Conservation (phyloP, 129 eudicot genomes). For the Oenanthe sinensis region DNA sequence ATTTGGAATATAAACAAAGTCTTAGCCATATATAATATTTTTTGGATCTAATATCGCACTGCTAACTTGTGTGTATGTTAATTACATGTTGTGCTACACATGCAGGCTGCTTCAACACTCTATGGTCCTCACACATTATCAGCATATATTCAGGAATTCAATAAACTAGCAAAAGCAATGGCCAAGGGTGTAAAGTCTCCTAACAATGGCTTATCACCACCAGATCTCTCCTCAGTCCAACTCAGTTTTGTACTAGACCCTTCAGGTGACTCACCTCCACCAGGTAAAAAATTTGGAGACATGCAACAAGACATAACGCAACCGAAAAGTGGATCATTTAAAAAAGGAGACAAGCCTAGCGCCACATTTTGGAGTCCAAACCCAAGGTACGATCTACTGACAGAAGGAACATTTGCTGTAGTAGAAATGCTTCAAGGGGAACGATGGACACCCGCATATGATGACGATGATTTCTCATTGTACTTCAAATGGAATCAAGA, state of each 20-base stretch:
- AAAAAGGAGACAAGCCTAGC: conserved; percentile 33
- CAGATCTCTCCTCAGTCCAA: conserved; percentile 52
- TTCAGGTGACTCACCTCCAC: conserved; percentile 51
- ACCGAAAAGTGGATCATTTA: background rate
- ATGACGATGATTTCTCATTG: conserved; percentile 41
- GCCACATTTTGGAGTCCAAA: conserved; percentile 56
- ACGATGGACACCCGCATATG: conserved; percentile 44
- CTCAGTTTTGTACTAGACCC: conserved; percentile 36
- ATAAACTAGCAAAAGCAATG: conserved; percentile 49
- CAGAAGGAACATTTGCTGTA: conserved; percentile 59
- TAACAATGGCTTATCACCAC: conserved; percentile 39
- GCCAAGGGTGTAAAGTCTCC: conserved; percentile 33
- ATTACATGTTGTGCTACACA: background rate
- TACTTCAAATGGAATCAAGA: conserved; percentile 13
- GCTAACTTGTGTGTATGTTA: background rate
- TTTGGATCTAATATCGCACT: background rate
- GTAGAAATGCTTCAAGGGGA: conserved; percentile 51
- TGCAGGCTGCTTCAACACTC: conserved; percentile 62
- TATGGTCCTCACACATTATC: conserved; percentile 62
- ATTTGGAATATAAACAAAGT: background rate
- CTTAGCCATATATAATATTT: background rate
- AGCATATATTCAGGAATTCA: conserved; percentile 72
- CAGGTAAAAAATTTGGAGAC: conserved; percentile 50
- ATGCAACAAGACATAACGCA: conserved; percentile 29
- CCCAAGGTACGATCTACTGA: conserved; percentile 54